Evolutionary conservation across 495 filamentous ascomycete genomes (phyloP).

Genomic region (Eremomyces bilateralis): DNA sequence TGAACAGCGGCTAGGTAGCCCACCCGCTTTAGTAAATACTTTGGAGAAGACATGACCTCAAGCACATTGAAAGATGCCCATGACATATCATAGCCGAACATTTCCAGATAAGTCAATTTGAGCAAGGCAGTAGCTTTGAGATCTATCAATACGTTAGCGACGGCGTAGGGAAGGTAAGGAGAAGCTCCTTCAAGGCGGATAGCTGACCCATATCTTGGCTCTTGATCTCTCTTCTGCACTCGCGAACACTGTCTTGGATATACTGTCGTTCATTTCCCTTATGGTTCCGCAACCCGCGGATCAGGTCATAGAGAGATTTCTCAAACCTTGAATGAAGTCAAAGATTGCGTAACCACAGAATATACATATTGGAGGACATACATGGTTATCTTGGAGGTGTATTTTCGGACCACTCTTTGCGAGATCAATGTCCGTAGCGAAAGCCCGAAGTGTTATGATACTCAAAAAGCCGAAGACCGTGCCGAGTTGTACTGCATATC

Average conservation of each 20-base stretch:
- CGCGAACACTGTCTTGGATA: slow-evolving; percentile 70
- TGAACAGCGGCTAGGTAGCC: slow-evolving; percentile 94
- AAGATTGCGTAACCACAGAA: not conserved
- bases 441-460: too few relatives aligned
- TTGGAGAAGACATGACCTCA: slow-evolving; percentile 91
- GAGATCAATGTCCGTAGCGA: too few relatives aligned
- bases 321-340: slow-evolving; percentile 51
- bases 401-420: too few relatives aligned
- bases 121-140: slow-evolving; percentile 87
- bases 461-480: too few relatives aligned
- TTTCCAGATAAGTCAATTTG: slow-evolving; percentile 91
- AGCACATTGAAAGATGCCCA: slow-evolving; percentile 97
- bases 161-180: not conserved
- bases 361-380: slow-evolving; percentile 11
- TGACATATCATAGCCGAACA: slow-evolving; percentile 99
- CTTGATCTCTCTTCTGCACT: slow-evolving; percentile 82
- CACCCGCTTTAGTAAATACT: slow-evolving; percentile 84
- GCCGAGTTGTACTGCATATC: too few relatives aligned
- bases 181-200: not conserved
- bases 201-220: slow-evolving; percentile 77
- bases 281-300: slow-evolving; percentile 79
- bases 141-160: slow-evolving; percentile 31
- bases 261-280: slow-evolving; percentile 87
- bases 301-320: slow-evolving; percentile 97
- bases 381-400: too few relatives aligned